A percentile compares a stretch with the other conserved stretches of the same genome.
phyloP scores from a whole-genome alignment of 331 rosid species.

The Prunus yedoensis region DNA sequence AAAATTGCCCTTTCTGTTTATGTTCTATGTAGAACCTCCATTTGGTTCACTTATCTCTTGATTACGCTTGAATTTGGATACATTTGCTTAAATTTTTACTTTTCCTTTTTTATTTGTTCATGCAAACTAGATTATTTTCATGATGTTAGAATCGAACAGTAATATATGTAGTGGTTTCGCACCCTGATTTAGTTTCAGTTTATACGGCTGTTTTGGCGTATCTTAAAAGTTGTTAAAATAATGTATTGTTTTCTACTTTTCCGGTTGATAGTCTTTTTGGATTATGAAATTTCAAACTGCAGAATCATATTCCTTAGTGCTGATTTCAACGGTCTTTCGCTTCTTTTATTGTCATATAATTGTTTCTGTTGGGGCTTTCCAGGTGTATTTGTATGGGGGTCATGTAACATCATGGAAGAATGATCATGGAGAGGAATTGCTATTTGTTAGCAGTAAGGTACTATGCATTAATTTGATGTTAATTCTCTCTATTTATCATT shows the following conservation, averaged over 20 bases:
- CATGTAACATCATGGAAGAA: conserved; percentile 99
- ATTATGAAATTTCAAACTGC: neutral
- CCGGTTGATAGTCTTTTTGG: neutral
- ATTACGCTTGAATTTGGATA: neutral
- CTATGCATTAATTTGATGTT: neutral
- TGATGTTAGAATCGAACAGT: neutral
- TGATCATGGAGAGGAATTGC: conserved; percentile 89
- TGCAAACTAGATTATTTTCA: neutral
- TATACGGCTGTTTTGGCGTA: neutral
- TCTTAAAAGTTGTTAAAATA: neutral
- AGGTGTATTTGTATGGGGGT: conserved; percentile 86
- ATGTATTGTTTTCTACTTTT: neutral
- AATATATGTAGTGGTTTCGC: neutral
- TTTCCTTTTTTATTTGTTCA: neutral
- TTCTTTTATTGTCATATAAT: neutral
- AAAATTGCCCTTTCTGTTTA: neutral
- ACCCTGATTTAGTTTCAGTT: neutral
- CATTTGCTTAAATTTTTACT: neutral
- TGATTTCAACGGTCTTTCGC: neutral
- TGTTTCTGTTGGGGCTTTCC: conserved; percentile 23
- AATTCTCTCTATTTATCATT: neutral
- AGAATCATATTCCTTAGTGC: neutral
- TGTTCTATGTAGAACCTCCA: neutral
- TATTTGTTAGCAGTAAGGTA: conserved; percentile 94
- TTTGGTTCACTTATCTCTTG: neutral